Evolutionary conservation across 2,329 filamentous ascomycete genomes (phyloP), one percentile per base, ranked within the genome.

Genomic region (Calonectria henricotiae): DNA sequence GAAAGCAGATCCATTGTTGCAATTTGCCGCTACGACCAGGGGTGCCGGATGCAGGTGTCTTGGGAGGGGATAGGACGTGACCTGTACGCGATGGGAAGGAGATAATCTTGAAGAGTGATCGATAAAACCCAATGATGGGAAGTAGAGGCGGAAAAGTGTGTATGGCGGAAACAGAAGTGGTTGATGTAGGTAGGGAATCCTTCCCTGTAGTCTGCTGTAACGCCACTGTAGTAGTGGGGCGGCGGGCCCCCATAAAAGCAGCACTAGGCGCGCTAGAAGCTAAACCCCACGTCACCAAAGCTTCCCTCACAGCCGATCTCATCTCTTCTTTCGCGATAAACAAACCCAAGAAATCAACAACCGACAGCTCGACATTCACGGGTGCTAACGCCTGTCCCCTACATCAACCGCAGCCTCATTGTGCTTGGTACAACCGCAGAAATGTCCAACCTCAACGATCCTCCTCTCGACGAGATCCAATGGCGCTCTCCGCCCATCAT

Each of bases 1-100:
- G 95, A 94, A 65, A 98, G 90, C 66, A 99, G 89, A 88, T 99
- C 96, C 96, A 99, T 98, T 67, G 70, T 67, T 61, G 30, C 66
- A 39, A 17, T 20, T 20, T 39, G 20, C 35, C 12, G 51, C 12
- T 20, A 17, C 20, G 30, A 5, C 43, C 20, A 46, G 17, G 15
- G 27, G 51, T 70, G 27, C 65, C 25, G 51, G 67, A 62, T 46
- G 43, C 32, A 54, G 1, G 43, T 69, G 49, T 58, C 5, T 17
- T 27, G 30, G 7, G 30, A 13, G 23, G 51, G 5, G 12, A 3
- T 39, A 25, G 13, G 13, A 25, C 39, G 43, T 61, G n/a, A 12
- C 9, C 39, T 30, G 55, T 8, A 41, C n/a, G 8, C 23, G 39
- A 20, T 17, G 51, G 15, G 13, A 9, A 13, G 20, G 25, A 27